Percentiles rank a stretch among this genome's conserved stretches.
phyloP scores from a whole-genome alignment of 768 basidiomycete species.

The Panaeolus papilionaceus region DNA sequence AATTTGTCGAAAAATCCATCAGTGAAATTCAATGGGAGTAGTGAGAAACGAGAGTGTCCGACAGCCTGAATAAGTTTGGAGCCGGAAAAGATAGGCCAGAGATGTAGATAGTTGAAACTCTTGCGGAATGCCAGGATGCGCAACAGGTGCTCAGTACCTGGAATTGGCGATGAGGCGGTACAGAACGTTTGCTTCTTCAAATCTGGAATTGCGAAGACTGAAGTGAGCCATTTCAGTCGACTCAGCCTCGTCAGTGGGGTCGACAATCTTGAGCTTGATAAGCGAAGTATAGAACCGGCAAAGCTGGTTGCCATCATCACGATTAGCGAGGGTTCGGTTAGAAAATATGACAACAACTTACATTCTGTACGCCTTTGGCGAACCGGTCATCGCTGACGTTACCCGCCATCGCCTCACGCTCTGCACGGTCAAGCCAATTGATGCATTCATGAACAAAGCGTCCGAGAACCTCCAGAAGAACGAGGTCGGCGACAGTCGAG shows the following conservation, averaged over 20 bases:
- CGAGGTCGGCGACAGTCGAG: slow-evolving; percentile 68
- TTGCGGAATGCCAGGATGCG: neutral
- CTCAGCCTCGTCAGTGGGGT: slow-evolving; percentile 68
- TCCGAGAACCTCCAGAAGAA: slow-evolving; percentile 69
- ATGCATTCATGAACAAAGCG: slow-evolving; percentile 76
- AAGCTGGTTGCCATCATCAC: slow-evolving; percentile 48
- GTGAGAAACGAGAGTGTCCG: slow-evolving; percentile 11
- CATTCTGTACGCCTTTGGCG: slow-evolving; percentile 74
- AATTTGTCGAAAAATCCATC: slow-evolving; percentile 11
- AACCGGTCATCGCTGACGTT: slow-evolving; percentile 75
- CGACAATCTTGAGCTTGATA: slow-evolving; percentile 69
- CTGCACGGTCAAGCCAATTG: slow-evolving; percentile 72
- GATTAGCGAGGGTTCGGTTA: neutral
- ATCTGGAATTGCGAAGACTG: slow-evolving; percentile 69
- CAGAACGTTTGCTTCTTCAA: slow-evolving; percentile 78
- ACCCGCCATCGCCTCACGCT: slow-evolving; percentile 72
- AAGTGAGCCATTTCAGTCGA: slow-evolving; percentile 83
- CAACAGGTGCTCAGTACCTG: slow-evolving; percentile 37
- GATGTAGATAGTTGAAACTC: slow-evolving; percentile 20
- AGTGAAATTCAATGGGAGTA: slow-evolving; percentile 10
- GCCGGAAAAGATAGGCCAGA: slow-evolving; percentile 16
- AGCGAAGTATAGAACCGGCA: slow-evolving; percentile 80
- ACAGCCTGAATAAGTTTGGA: slow-evolving; percentile 5
- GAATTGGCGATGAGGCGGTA: slow-evolving; percentile 67
- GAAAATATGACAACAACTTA: slow-evolving; percentile 39